Conservation (phyloP, 352 stramenopile genomes). For the Phytophthora sansomeana region DNA sequence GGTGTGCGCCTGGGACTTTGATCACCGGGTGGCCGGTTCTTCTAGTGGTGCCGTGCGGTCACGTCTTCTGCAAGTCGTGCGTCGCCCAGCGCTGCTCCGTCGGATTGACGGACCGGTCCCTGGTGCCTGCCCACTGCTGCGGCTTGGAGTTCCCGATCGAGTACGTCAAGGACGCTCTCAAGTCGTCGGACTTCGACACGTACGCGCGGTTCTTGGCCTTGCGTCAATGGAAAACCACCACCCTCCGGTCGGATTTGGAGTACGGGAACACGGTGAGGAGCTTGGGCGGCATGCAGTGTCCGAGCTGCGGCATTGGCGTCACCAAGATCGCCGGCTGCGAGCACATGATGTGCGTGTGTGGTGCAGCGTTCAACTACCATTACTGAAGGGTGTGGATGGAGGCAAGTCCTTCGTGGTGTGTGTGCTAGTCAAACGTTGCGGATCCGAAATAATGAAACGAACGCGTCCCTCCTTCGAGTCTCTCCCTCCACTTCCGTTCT, state of each 20-base stretch:
- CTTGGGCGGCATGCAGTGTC: constrained; percentile 63
- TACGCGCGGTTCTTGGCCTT: constrained; percentile 57
- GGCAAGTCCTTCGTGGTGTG: not conserved
- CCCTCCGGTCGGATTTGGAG: constrained; percentile 57
- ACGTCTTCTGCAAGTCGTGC: constrained; percentile 39
- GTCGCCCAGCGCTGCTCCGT: constrained; percentile 37
- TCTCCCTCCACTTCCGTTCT: constrained; percentile 14
- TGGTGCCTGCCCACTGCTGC: constrained; percentile 67
- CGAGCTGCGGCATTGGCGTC: constrained; percentile 65
- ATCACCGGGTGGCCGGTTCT: constrained; percentile 11
- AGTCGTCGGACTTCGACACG: constrained; percentile 2
- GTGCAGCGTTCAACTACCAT: constrained; percentile 28
- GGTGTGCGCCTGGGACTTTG: not conserved
- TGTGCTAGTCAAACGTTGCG: constrained; percentile 8
- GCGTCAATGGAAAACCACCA: constrained; percentile 40
- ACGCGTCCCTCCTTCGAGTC: constrained; percentile 26
- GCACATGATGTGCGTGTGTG: constrained; percentile 41
- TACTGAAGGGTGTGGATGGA: not conserved
- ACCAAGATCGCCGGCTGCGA: constrained; percentile 52
- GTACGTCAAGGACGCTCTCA: constrained; percentile 34
- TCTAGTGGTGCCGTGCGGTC: constrained; percentile 30
- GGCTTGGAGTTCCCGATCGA: constrained; percentile 62
- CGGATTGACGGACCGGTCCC: constrained; percentile 45
- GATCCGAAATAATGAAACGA: constrained; percentile 27
- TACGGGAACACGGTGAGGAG: constrained; percentile 52